Conservation (phyloP, 2,329 filamentous ascomycete species). For the Aspergillus clavatus region DNA sequence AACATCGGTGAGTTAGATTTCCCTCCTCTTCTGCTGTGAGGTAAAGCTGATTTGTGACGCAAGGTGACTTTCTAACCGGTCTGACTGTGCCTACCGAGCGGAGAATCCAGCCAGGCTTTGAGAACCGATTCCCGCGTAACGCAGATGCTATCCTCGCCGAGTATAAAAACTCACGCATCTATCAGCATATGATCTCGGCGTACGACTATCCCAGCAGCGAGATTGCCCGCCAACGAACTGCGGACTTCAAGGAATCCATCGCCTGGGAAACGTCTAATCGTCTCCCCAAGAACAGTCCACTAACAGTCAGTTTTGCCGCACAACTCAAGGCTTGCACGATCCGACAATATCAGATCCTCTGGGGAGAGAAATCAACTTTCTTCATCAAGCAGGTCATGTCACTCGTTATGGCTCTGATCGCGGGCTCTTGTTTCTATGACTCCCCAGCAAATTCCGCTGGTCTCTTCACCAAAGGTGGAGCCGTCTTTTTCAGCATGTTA, state of each 20-base stretch:
- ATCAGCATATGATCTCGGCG: slow-evolving; percentile 49
- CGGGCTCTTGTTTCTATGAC: slow-evolving; percentile 63
- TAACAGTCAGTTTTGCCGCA: slow-evolving; percentile 50
- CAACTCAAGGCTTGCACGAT: slow-evolving; percentile 54
- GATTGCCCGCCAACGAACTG: slow-evolving; percentile 46
- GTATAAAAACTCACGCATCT: slow-evolving; percentile 51
- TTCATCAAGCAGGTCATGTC: slow-evolving; percentile 58
- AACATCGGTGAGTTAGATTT: slow-evolving; percentile 48
- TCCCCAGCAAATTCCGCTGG: slow-evolving; percentile 54
- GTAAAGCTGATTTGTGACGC: not conserved
- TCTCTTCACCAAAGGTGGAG: slow-evolving; percentile 58
- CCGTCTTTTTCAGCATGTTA: slow-evolving; percentile 59
- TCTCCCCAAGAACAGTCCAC: slow-evolving; percentile 49
- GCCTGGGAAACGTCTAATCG: slow-evolving; percentile 51
- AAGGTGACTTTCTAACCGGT: slow-evolving; percentile 57
- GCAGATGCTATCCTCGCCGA: slow-evolving; percentile 40
- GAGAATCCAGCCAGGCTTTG: slow-evolving; percentile 38
- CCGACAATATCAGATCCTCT: slow-evolving; percentile 61
- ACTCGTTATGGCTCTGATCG: slow-evolving; percentile 56
- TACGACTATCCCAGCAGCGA: slow-evolving; percentile 52
- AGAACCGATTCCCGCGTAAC: slow-evolving; percentile 40
- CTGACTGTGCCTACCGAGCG: slow-evolving; percentile 54
- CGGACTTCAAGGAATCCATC: slow-evolving; percentile 52
- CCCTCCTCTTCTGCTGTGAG: not conserved
- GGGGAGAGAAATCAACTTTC: slow-evolving; percentile 60